Evolutionary conservation across 257 asterid genomes (phyloP).

Genomic region (Schizonepeta tenuifolia): DNA sequence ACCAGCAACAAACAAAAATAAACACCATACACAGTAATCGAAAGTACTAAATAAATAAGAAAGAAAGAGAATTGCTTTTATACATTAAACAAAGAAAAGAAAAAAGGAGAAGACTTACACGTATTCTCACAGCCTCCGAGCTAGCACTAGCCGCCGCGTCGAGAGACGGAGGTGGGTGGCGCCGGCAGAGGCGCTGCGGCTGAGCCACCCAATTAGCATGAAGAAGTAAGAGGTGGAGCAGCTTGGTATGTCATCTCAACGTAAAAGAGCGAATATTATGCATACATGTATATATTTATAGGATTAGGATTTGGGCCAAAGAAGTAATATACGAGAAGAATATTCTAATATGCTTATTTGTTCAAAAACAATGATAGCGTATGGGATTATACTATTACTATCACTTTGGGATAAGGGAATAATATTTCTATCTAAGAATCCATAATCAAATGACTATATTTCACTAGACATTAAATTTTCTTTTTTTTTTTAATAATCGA

Average conservation of each 20-base stretch:
- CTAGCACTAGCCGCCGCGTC: neutral
- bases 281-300: neutral
- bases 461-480: no score
- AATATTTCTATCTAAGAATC: no score
- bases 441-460: no score
- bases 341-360: slow-evolving; percentile 55
- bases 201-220: slow-evolving; percentile 28
- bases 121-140: neutral
- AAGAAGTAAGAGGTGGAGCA: slow-evolving; percentile 6
- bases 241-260: slow-evolving; percentile 12
- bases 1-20: no score
- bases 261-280: neutral
- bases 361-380: slow-evolving; percentile 26
- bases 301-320: slow-evolving; percentile 18
- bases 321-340: slow-evolving; percentile 58
- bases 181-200: slow-evolving; percentile 16
- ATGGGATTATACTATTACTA: slow-evolving; percentile 8
- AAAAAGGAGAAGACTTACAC: neutral
- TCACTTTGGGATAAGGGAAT: slow-evolving; percentile 14
- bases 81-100: neutral
- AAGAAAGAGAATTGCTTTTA: neutral
- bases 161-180: slow-evolving; percentile 25
- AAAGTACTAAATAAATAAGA: neutral
- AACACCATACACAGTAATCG: neutral
- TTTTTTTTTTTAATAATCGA: no score